Evolutionary conservation across 768 basidiomycete species (phyloP).

Genomic region (Sutorius australiensis): DNA sequence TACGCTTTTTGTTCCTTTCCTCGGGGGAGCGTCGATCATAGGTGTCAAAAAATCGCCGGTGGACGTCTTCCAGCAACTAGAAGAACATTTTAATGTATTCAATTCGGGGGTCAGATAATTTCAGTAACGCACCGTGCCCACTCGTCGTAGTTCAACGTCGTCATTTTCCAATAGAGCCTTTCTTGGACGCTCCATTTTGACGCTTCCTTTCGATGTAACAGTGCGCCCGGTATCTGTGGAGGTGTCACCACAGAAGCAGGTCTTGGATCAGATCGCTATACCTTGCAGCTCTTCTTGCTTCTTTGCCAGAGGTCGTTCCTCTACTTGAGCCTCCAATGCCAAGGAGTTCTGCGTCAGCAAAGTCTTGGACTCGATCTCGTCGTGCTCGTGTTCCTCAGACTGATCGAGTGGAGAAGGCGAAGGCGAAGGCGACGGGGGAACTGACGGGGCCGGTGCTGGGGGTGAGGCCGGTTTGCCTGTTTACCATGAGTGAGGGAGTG

Average conservation of each 20-base stretch:
- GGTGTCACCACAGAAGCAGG: neutral
- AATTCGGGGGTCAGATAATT: neutral
- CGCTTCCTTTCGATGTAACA: conserved; percentile 20
- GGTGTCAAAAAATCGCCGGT: conserved; percentile 67
- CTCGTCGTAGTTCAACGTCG: conserved; percentile 74
- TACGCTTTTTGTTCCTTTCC: conserved; percentile 28
- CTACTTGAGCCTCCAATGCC: conserved; percentile 78
- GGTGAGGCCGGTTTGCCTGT: conserved; percentile 19
- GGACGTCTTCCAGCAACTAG: conserved; percentile 81
- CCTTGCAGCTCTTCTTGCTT: conserved; percentile 76
- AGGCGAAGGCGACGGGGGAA: conserved; percentile 7
- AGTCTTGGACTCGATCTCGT: conserved; percentile 47
- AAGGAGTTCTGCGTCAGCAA: conserved; percentile 69
- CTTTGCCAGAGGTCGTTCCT: conserved; percentile 83
- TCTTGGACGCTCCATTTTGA: conserved; percentile 44
- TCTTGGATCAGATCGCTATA: conserved; percentile 26
- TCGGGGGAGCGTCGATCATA: conserved; percentile 46
- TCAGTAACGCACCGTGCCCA: conserved; percentile 59
- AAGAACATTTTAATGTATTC: neutral
- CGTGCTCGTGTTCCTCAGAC: conserved; percentile 42
- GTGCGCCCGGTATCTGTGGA: conserved; percentile 11
- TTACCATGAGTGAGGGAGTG: conserved; percentile 10
- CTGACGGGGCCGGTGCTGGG: conserved; percentile 18
- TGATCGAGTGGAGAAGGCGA: conserved; percentile 9
- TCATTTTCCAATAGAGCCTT: conserved; percentile 86